Evolutionary conservation across 2,329 filamentous ascomycete species (phyloP).

Genomic region (Xylariaceae sp.): DNA sequence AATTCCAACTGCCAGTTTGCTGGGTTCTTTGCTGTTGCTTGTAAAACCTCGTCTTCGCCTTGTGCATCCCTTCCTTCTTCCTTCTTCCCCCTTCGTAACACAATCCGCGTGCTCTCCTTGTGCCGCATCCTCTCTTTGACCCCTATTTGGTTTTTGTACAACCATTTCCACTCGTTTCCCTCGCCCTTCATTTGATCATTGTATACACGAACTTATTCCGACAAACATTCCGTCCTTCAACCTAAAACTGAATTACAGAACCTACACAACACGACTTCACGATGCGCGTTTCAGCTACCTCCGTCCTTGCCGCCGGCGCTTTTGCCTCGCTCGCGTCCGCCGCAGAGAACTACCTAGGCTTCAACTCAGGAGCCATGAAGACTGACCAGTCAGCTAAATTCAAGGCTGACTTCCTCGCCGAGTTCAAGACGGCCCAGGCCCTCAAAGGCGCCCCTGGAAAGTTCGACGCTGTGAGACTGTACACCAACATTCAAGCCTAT

Average conservation of each 20-base stretch:
- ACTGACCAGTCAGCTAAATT: slow-evolving; percentile 40
- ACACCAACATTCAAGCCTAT: slow-evolving; percentile 36
- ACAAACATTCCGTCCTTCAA: not conserved
- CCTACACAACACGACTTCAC: slow-evolving; percentile 1
- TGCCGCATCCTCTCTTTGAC: slow-evolving; percentile 22
- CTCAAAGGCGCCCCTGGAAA: slow-evolving; percentile 40
- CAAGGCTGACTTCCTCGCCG: slow-evolving; percentile 40
- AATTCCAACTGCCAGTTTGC: not conserved
- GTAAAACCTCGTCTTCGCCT: slow-evolving; percentile 7
- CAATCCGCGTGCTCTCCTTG: slow-evolving; percentile 1
- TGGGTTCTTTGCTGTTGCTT: not conserved
- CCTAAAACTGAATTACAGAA: too few relatives aligned
- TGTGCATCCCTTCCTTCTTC: not conserved
- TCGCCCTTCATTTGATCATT: slow-evolving; percentile 17
- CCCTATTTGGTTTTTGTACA: slow-evolving; percentile 10
- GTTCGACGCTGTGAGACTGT: slow-evolving; percentile 40
- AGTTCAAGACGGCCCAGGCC: slow-evolving; percentile 41
- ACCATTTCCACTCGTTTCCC: slow-evolving; percentile 23
- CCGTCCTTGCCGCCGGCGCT: slow-evolving; percentile 23
- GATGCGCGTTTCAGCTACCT: slow-evolving; percentile 30
- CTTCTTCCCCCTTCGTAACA: slow-evolving; percentile 3
- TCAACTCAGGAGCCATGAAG: slow-evolving; percentile 43
- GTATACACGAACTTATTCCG: not conserved
- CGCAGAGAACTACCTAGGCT: slow-evolving; percentile 39
- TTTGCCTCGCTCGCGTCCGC: slow-evolving; percentile 33